Conservation (phyloP, 305 asterid species). For the Solanum hybrid region DNA sequence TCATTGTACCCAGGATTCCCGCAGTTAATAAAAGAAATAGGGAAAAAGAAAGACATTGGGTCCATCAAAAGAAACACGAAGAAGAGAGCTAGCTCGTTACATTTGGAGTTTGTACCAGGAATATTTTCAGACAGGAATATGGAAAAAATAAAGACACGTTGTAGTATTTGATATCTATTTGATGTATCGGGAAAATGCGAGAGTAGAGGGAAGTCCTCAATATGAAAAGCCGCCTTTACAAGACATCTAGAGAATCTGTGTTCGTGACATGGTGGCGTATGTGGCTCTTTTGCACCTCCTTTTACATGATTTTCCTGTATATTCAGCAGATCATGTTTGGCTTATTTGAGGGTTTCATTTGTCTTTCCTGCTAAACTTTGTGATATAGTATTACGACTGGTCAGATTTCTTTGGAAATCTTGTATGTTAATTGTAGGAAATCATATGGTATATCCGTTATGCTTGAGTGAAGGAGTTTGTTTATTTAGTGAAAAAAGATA, state of each 20-base stretch:
- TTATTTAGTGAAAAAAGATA: background rate
- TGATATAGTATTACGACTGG: background rate
- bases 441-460: background rate
- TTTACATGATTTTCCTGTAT: background rate
- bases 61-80: background rate
- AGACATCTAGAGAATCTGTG: background rate
- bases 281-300: background rate
- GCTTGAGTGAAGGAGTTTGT: background rate
- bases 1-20: background rate
- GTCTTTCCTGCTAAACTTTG: background rate
- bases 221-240: background rate
- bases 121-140: background rate
- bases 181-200: background rate
- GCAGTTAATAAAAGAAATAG: background rate
- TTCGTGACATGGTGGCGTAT: background rate
- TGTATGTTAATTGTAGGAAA: background rate
- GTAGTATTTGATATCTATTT: background rate
- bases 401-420: background rate
- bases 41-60: background rate
- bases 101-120: background rate
- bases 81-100: background rate
- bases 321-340: background rate
- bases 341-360: background rate
- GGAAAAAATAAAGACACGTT: background rate
- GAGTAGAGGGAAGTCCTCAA: background rate